phyloP scores from a whole-genome alignment of 2,329 filamentous ascomycete species.

The Lasiodiplodia sp. region DNA sequence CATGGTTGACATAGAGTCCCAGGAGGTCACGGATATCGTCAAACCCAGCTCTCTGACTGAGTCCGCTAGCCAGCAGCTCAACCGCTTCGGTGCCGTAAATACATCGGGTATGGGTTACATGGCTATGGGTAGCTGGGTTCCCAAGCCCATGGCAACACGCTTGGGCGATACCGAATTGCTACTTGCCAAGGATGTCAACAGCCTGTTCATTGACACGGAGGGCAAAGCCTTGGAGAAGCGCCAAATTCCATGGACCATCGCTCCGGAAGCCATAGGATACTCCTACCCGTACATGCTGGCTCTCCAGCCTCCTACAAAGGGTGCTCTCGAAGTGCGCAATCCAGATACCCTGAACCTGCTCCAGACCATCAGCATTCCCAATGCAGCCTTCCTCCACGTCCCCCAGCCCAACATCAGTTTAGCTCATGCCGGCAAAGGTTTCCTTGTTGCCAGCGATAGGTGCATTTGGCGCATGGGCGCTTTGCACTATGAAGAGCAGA shows the following conservation, averaged over 20 bases:
- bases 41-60: conserved; percentile 77
- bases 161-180: conserved; percentile 84
- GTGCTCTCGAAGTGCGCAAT: conserved; percentile 87
- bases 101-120: conserved; percentile 95
- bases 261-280: conserved; percentile 91
- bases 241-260: conserved; percentile 89
- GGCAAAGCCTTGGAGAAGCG: conserved; percentile 83
- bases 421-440: conserved; percentile 95
- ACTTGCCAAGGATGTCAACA: conserved; percentile 97
- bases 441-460: conserved; percentile 89
- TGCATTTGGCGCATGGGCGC: conserved; percentile 96
- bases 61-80: conserved; percentile 68
- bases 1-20: conserved; percentile 81
- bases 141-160: conserved; percentile 85
- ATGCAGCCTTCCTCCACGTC: conserved; percentile 85
- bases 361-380: conserved; percentile 82
- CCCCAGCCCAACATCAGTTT: conserved; percentile 91
- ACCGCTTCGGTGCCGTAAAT: conserved; percentile 82
- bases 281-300: conserved; percentile 96
- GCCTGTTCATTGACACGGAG: conserved; percentile 84
- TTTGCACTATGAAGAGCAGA: conserved; percentile 87
- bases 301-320: conserved; percentile 82
- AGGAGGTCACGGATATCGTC: conserved; percentile 77
- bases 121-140: conserved; percentile 89
- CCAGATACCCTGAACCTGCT: conserved; percentile 89